Evolutionary conservation across 129 eudicot species (phyloP).

Genomic region (Flaveria ramosissima): DNA sequence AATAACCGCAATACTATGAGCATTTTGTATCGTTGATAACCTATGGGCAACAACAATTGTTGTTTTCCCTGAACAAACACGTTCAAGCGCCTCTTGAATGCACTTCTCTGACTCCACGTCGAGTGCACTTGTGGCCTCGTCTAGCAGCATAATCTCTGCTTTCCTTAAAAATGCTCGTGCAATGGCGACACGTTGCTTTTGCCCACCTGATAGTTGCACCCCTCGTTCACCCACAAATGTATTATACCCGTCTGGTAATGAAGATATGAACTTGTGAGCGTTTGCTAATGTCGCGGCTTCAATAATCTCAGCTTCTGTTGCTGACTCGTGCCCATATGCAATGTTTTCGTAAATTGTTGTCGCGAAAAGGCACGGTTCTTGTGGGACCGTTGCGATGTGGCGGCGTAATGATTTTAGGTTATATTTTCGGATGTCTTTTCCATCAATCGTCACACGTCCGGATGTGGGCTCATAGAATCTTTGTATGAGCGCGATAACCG

Average conservation of each 20-base stretch:
- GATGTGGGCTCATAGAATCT: slow-evolving; percentile 85
- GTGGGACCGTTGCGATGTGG: slow-evolving; percentile 82
- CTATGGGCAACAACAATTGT: slow-evolving; percentile 81
- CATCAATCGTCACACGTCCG: slow-evolving; percentile 80
- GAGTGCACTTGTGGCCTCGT: slow-evolving; percentile 95
- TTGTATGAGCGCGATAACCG: slow-evolving; percentile 79
- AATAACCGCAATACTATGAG: slow-evolving; percentile 77
- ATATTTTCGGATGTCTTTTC: slow-evolving; percentile 81
- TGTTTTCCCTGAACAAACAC: slow-evolving; percentile 73
- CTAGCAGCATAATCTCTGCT: slow-evolving; percentile 75
- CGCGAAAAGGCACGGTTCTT: slow-evolving; percentile 95
- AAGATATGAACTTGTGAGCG: slow-evolving; percentile 91
- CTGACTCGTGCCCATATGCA: slow-evolving; percentile 80
- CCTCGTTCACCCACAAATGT: slow-evolving; percentile 93
- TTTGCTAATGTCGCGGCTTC: slow-evolving; percentile 93
- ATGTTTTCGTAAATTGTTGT: slow-evolving; percentile 85
- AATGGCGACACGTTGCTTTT: slow-evolving; percentile 88
- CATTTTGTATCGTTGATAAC: slow-evolving; percentile 78
- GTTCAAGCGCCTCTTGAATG: slow-evolving; percentile 79
- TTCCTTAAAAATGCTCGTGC: slow-evolving; percentile 85
- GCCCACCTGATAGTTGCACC: slow-evolving; percentile 92
- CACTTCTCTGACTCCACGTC: slow-evolving; percentile 89
- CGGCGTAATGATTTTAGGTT: slow-evolving; percentile 72
- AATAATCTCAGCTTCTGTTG: slow-evolving; percentile 79
- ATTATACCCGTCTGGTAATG: slow-evolving; percentile 82